These are phyloP conservation scores for Botrytis pseudocinerea DNA, from an alignment of 2,329 filamentous ascomycete species.

Conservation along the genomic window DNA sequence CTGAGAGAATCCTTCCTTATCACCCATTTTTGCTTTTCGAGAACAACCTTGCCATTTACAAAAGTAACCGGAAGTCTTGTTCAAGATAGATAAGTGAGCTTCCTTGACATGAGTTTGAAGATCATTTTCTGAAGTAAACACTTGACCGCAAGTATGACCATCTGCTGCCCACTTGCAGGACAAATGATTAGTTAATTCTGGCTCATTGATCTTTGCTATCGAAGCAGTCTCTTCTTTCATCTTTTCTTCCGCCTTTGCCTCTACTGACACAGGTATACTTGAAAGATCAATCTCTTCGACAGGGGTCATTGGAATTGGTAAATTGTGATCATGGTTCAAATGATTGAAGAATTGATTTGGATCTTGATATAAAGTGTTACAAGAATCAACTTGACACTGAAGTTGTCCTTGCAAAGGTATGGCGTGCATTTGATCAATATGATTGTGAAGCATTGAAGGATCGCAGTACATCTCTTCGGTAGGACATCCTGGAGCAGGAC, in stretches of 20 bases:
- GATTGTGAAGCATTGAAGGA: conserved; percentile 37
- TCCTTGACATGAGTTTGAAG: conserved; percentile 58
- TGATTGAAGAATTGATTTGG: conserved; percentile 34
- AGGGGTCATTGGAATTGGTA: conserved; percentile 27
- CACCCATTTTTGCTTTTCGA: conserved; percentile 41
- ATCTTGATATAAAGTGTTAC: conserved; percentile 34
- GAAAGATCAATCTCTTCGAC: conserved; percentile 30
- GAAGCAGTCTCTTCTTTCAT: conserved; percentile 8
- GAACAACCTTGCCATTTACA: conserved; percentile 59
- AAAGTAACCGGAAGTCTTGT: conserved; percentile 51
- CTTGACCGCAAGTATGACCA: conserved; percentile 28
- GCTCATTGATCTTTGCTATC: background rate
- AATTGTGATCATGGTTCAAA: conserved; percentile 33
- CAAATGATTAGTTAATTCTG: conserved; percentile 25
- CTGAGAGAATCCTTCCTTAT: conserved; percentile 54
- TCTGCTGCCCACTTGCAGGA: conserved; percentile 36
- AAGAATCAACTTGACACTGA: conserved; percentile 35
- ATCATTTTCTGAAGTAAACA: conserved; percentile 43
- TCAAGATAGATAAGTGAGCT: conserved; percentile 50
- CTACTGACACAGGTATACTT: background rate
- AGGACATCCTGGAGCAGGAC: conserved; percentile 36
- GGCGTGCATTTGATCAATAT: conserved; percentile 38
- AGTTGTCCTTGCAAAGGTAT: conserved; percentile 35
- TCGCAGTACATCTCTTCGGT: conserved; percentile 31
- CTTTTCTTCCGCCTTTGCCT: background rate